Evolutionary conservation across 2,329 filamentous ascomycete genomes (phyloP).

Genomic region (Aspergillus sp.): DNA sequence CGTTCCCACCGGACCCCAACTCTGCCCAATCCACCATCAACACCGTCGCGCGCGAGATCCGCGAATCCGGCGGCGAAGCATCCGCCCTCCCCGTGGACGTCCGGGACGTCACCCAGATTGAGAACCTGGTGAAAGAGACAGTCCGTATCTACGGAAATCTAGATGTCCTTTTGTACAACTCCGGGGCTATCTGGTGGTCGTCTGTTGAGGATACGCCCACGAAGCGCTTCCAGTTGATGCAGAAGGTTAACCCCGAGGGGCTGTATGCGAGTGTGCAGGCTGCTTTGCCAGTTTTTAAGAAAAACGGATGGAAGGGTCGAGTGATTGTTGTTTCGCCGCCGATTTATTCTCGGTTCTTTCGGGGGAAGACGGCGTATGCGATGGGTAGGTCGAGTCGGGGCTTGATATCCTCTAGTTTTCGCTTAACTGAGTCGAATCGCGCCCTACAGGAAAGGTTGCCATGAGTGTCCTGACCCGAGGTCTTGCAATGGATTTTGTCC

Average conservation of each 20-base stretch:
- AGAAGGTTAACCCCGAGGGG: conserved; percentile 65
- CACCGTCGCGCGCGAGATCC: conserved; percentile 70
- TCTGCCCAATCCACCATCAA: conserved; percentile 67
- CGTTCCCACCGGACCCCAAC: conserved; percentile 71
- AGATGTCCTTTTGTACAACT: conserved; percentile 73
- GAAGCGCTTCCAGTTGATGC: conserved; percentile 71
- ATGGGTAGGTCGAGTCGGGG: conserved; percentile 36
- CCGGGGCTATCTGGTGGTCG: conserved; percentile 79
- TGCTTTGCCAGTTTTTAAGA: conserved; percentile 56
- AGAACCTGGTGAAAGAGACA: conserved; percentile 51
- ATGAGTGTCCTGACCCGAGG: conserved; percentile 79
- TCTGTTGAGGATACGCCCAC: conserved; percentile 63
- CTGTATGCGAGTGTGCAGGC: conserved; percentile 66
- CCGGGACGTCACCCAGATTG: conserved; percentile 53
- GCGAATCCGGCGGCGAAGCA: conserved; percentile 54
- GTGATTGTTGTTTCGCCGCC: conserved; percentile 75
- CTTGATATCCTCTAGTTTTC: background rate
- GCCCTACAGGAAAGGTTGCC: conserved; percentile 55
- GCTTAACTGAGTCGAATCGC: no score
- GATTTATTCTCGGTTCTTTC: conserved; percentile 77
- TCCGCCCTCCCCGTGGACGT: conserved; percentile 63
- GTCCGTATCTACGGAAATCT: conserved; percentile 54
- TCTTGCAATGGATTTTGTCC: conserved; percentile 69
- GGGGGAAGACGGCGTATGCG: conserved; percentile 79
- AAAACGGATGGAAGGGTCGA: conserved; percentile 49